Base-by-base conservation (phyloP, 1,284 basidiomycete species). In the Calocybe gambosa region DNA sequence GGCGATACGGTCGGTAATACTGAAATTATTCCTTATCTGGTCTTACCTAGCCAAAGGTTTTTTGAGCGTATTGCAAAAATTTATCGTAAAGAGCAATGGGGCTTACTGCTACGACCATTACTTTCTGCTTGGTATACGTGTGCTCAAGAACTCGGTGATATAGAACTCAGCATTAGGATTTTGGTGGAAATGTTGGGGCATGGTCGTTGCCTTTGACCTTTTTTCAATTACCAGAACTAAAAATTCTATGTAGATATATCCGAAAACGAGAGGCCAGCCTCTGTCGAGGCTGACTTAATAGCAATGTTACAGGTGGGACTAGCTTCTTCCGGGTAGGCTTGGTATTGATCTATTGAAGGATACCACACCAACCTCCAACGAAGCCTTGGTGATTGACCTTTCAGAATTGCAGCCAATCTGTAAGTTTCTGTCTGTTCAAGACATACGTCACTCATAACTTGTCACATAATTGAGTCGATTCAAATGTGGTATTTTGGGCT, bases 11-110 rank as follows among this genome's bases (percentile, higher is more conserved):
- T 89, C 19, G 13, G 51, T 53, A 15, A 12, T 25, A 23, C 46
- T 16, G 46, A 26, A 7, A 21, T 18, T 43, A 33, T n/a, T 39
- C 38, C 20, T 23, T 18, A 25, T 42, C 31, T 12, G 16, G 35
- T 16, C 21, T 58, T 21, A 56, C 43, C 25, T 9, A 21, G 31
- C 16, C 23, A 20, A 46, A 93, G 89, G 39, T 95, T 94, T 66
- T 90, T 93, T 60, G 89, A 93, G 56, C 78, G 89, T 23, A 94
- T 95, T 49, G 82, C 85, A 1, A 84, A 79, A 58, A 86, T 82
- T 0, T 95, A 94, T 60, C 76, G 84, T n/a, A 69, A 78, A 45
- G 91, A 94, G 60, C 73, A 77, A 42, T 95, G 90, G 90, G 67
- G 71, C 7, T 62, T 73, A 0, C 74, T 95, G 63, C 70, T 93